Evolutionary conservation across 169 alveolate genomes (phyloP).

Genomic region (Condylostoma magnum): DNA sequence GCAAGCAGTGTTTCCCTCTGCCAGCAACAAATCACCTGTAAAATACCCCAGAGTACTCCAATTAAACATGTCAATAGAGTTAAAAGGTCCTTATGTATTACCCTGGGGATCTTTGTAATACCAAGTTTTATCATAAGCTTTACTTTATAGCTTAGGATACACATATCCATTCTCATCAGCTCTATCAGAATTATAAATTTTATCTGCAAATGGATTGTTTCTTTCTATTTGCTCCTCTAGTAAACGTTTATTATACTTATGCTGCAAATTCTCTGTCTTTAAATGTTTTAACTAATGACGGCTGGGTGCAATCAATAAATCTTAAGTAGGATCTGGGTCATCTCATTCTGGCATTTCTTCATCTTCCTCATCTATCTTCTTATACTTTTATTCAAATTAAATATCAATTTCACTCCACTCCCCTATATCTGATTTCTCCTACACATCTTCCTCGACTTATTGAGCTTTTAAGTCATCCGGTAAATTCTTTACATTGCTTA

Average conservation of each 20-base stretch:
- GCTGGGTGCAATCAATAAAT: background rate
- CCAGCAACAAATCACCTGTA: slow-evolving; percentile 14
- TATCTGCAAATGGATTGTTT: slow-evolving; percentile 24
- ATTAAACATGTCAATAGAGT: slow-evolving; percentile 24
- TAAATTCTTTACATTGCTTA: background rate
- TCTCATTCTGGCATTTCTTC: slow-evolving; percentile 28
- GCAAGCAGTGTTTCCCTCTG: no score
- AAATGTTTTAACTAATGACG: background rate
- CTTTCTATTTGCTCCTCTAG: background rate
- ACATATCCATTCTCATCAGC: background rate
- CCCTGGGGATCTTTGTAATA: slow-evolving; percentile 25
- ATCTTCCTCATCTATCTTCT: background rate
- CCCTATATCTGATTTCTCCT: background rate
- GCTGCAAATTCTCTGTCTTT: background rate
- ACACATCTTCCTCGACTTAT: background rate
- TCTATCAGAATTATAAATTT: background rate
- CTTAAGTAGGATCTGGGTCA: background rate
- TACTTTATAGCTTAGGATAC: background rate
- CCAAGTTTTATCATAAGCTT: slow-evolving; percentile 16
- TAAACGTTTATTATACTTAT: background rate
- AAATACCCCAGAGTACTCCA: slow-evolving; percentile 15
- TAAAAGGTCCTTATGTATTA: slow-evolving; percentile 16
- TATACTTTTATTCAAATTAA: background rate
- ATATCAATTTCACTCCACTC: slow-evolving; percentile 17
- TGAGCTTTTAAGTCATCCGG: background rate